Evolutionary conservation across 2,329 filamentous ascomycete species (phyloP).

Genomic region (Fusarium cyanostomum): DNA sequence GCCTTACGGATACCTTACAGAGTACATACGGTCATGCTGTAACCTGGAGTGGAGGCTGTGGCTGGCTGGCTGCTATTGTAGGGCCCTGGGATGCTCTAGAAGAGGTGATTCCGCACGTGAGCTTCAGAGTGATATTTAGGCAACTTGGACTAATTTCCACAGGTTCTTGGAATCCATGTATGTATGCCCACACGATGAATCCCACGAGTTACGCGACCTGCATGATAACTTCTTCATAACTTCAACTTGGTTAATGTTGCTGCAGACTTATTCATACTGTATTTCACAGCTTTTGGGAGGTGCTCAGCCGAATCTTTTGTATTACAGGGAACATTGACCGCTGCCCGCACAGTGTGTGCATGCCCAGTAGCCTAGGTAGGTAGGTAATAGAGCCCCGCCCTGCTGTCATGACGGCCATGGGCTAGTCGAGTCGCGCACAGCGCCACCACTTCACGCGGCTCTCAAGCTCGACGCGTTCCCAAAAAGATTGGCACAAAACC

Average conservation of each 20-base stretch:
- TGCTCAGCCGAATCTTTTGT: neutral
- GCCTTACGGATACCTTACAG: slow-evolving; percentile 1
- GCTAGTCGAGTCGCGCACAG: slow-evolving; percentile 1
- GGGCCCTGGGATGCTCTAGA: slow-evolving; percentile 1
- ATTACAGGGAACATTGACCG: neutral
- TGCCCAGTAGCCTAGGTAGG: neutral
- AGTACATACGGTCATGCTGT: neutral
- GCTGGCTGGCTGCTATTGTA: neutral
- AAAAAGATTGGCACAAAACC: slow-evolving; percentile 34
- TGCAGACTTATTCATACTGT: slow-evolving; percentile 1
- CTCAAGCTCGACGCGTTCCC: slow-evolving; percentile 31
- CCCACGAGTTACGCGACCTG: neutral
- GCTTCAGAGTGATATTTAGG: neutral
- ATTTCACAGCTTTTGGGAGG: neutral
- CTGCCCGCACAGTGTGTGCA: slow-evolving; percentile 8
- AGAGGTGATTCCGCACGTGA: slow-evolving; percentile 17
- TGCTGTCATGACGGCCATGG: slow-evolving; percentile 35
- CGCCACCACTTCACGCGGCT: slow-evolving; percentile 40
- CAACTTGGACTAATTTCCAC: no score
- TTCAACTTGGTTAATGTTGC: no score
- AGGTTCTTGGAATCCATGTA: no score
- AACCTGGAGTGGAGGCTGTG: neutral
- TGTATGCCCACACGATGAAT: no score
- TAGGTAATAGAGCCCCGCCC: neutral
- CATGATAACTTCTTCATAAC: neutral